Conservation (phyloP, 441 rosid genomes). For the Gossypium laxum region DNA sequence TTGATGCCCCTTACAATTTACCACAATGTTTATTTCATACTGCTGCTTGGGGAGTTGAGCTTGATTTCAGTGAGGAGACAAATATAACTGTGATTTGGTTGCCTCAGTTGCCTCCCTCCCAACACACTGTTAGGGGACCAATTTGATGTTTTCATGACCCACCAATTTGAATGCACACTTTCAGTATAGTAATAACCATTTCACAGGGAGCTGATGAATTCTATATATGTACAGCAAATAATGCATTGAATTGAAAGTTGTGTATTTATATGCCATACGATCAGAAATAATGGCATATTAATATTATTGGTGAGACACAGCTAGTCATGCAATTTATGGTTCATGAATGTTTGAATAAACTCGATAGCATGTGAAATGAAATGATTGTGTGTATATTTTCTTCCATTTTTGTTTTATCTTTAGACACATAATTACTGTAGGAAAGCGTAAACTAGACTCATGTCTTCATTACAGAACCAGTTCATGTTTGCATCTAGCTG, state of each 20-base stretch:
- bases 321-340: slow-evolving; percentile 3
- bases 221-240: neutral
- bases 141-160: neutral
- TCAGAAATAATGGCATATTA: slow-evolving; percentile 3
- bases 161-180: slow-evolving; percentile 4
- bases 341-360: neutral
- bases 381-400: neutral
- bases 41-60: neutral
- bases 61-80: neutral
- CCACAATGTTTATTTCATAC: neutral
- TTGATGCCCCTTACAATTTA: neutral
- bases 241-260: slow-evolving; percentile 4
- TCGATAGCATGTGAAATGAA: neutral
- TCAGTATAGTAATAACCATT: neutral
- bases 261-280: neutral
- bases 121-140: slow-evolving; percentile 9
- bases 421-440: neutral
- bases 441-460: neutral
- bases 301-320: neutral
- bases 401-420: neutral
- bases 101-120: neutral
- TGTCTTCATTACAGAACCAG: slow-evolving; percentile 7
- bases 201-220: neutral
- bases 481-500: neutral
- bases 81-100: neutral